phyloP scores from a whole-genome alignment of 2,329 filamentous ascomycete genomes.

The Colletotrichum sp. region DNA sequence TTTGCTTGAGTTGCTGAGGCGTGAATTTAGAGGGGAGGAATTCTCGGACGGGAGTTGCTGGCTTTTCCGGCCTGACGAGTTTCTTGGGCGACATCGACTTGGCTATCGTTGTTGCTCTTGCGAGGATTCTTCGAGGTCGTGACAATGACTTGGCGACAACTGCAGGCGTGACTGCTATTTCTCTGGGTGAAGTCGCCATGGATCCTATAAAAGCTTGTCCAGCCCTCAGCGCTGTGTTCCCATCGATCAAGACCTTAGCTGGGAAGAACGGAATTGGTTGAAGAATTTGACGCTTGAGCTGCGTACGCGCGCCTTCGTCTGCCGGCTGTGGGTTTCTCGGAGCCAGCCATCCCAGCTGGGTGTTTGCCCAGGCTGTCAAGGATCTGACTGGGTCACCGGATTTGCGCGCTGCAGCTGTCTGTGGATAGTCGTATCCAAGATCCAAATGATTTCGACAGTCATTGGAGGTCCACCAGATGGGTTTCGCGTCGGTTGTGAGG shows the following conservation, averaged over 20 bases:
- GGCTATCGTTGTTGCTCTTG: neutral
- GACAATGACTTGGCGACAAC: neutral
- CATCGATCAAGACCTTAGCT: neutral
- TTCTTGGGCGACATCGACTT: neutral
- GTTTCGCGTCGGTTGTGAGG: neutral
- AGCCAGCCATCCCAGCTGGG: neutral
- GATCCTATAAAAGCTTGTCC: neutral
- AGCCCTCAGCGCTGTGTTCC: neutral
- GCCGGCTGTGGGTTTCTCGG: neutral
- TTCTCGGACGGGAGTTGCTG: neutral
- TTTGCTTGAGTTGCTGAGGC: neutral
- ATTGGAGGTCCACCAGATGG: slow-evolving; percentile 5
- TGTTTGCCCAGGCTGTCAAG: neutral
- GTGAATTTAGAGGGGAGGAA: neutral
- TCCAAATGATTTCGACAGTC: neutral
- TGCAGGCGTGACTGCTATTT: neutral
- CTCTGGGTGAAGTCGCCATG: neutral
- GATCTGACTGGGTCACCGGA: neutral
- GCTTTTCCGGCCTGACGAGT: neutral
- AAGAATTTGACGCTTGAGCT: neutral
- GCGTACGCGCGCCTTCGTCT: neutral
- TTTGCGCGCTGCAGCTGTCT: neutral
- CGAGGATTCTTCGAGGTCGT: neutral
- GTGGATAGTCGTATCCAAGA: slow-evolving; percentile 3
- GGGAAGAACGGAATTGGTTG: neutral